These are phyloP conservation scores for Hyaloscypha finlandica DNA, from an alignment of 495 filamentous ascomycete species.

Conservation along the genomic window DNA sequence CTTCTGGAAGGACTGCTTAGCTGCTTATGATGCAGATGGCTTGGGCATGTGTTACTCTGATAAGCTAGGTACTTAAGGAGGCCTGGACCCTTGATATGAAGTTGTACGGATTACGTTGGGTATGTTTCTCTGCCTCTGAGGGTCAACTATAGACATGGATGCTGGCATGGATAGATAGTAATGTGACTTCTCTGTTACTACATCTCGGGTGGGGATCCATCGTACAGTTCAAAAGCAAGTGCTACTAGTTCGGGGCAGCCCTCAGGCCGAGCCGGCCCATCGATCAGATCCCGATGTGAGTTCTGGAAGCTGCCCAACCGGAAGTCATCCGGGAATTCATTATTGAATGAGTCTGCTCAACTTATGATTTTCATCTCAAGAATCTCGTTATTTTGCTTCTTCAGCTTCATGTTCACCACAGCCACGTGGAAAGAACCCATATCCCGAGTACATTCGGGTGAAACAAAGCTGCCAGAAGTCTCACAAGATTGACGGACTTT, in stretches of 20 bases:
- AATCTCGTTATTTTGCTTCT: no score
- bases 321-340: neutral
- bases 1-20: neutral
- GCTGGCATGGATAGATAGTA: neutral
- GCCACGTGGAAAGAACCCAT: no score
- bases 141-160: neutral
- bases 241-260: neutral
- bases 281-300: neutral
- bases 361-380: no score
- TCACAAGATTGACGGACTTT: no score
- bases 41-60: neutral
- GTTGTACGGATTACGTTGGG: neutral
- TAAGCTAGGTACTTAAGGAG: neutral
- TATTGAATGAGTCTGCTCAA: neutral
- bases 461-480: no score
- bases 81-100: neutral
- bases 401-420: no score
- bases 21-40: neutral
- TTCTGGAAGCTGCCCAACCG: neutral
- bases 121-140: neutral
- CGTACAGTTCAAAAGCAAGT: neutral
- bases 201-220: neutral
- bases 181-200: neutral
- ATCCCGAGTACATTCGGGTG: no score
- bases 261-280: neutral